Evolutionary conservation across 2,329 filamentous ascomycete genomes (phyloP).

Genomic region (Aaosphaeria arxii): DNA sequence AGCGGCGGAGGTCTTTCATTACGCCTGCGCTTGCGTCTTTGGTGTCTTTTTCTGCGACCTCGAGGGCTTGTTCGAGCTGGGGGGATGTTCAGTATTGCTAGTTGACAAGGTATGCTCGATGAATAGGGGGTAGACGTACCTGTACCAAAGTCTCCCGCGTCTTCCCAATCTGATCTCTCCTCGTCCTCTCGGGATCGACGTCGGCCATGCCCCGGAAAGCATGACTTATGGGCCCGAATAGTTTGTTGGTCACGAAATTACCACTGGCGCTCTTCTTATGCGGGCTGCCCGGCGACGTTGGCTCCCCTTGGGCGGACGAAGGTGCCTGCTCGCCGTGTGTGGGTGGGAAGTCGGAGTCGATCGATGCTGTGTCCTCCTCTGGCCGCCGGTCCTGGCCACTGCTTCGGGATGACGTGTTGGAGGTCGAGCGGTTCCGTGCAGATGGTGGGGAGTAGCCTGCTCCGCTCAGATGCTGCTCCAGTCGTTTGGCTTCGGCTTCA

Average conservation of each 20-base stretch:
- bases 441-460: conserved; percentile 60
- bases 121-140: conserved; percentile 30
- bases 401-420: conserved; percentile 49
- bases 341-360: conserved; percentile 94
- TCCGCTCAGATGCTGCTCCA: conserved; percentile 85
- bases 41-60: conserved; percentile 86
- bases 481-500: conserved; percentile 86
- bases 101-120: background rate
- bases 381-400: conserved; percentile 40
- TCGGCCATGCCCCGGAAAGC: conserved; percentile 96
- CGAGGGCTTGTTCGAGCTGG: conserved; percentile 84
- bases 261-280: conserved; percentile 82
- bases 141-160: conserved; percentile 79
- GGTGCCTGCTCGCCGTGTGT: conserved; percentile 71
- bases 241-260: conserved; percentile 83
- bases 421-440: conserved; percentile 67
- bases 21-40: conserved; percentile 88
- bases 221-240: conserved; percentile 93
- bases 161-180: conserved; percentile 92
- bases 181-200: conserved; percentile 88
- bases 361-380: conserved; percentile 78
- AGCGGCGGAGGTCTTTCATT: conserved; percentile 83
- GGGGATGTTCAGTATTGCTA: conserved; percentile 6
- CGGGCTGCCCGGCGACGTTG: conserved; percentile 34
- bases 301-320: conserved; percentile 70